Conservation (phyloP, 1,284 basidiomycete species). For the Trametes pubescens region DNA sequence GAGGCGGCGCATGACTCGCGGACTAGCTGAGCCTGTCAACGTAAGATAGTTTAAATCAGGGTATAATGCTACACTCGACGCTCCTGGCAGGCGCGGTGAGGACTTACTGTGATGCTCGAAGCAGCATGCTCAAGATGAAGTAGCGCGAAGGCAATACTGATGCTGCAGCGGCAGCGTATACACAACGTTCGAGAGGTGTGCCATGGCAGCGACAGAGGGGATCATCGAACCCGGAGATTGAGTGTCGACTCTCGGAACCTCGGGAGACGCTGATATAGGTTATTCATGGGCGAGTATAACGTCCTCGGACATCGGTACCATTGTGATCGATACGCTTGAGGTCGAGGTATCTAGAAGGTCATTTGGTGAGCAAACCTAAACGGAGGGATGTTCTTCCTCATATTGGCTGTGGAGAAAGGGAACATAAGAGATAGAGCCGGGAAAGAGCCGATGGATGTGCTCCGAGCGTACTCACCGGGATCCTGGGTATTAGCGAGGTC, state of each 20-base stretch:
- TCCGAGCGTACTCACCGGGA: background rate
- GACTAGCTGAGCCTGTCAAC: background rate
- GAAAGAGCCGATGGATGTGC: background rate
- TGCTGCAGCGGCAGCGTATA: too few species aligned
- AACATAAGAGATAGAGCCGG: background rate
- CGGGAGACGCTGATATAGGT: background rate
- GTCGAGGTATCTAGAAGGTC: background rate
- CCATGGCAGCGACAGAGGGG: slow-evolving; percentile 7
- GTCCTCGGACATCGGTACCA: slow-evolving; percentile 1
- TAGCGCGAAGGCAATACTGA: too few species aligned
- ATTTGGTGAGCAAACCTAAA: background rate
- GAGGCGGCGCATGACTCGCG: background rate
- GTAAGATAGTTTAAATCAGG: background rate
- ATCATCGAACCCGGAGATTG: slow-evolving; percentile 4
- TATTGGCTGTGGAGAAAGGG: background rate
- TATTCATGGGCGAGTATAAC: slow-evolving; percentile 8
- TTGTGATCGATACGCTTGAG: background rate
- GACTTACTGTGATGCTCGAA: background rate
- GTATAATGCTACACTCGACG: background rate
- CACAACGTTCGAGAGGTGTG: background rate
- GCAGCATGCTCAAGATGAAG: too few species aligned
- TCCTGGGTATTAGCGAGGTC: background rate
- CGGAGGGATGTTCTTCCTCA: background rate
- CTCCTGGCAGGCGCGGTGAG: background rate
- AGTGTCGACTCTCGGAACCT: background rate